Conservation (phyloP, 768 basidiomycete species). For the Lentinula edodes region DNA sequence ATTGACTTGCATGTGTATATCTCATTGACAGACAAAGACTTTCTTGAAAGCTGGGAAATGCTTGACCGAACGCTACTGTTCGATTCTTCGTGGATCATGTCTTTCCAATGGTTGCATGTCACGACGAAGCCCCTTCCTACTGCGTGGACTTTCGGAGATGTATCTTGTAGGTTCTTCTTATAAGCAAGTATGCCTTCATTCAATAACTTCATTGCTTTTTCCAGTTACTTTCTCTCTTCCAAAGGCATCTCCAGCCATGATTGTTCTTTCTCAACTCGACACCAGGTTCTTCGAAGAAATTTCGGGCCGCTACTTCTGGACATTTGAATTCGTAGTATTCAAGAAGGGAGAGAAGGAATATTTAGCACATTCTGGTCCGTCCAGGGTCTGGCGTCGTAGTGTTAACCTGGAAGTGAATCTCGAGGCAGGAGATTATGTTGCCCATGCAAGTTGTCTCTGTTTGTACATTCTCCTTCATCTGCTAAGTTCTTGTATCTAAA, state of each 20-base stretch:
- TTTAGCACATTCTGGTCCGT: conserved; percentile 25
- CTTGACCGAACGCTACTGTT: conserved; percentile 44
- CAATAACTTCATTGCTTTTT: neutral
- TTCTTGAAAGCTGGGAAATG: conserved; percentile 35
- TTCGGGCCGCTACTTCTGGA: conserved; percentile 29
- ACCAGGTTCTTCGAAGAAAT: conserved; percentile 38
- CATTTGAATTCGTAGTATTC: conserved; percentile 42
- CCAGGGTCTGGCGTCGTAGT: conserved; percentile 25
- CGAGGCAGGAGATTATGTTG: conserved; percentile 35
- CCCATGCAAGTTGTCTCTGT: conserved; percentile 24
- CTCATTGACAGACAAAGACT: conserved; percentile 34
- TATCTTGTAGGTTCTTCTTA: conserved; percentile 28
- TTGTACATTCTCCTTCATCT: neutral
- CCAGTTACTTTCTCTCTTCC: conserved; percentile 39
- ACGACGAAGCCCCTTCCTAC: conserved; percentile 33
- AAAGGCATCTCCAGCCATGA: conserved; percentile 30
- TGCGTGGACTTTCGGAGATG: conserved; percentile 49
- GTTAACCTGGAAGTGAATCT: conserved; percentile 34
- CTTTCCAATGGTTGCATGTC: conserved; percentile 46
- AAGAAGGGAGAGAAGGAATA: conserved; percentile 33
- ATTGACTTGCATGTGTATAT: neutral
- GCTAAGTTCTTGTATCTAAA: no score
- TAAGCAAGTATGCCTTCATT: neutral
- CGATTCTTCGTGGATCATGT: conserved; percentile 41
- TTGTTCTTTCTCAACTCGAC: conserved; percentile 44